Percentiles rank a stretch among this genome's conserved stretches.
Evolutionary conservation across 331 rosid genomes (phyloP).

Genomic region (Saraca asoca): DNA sequence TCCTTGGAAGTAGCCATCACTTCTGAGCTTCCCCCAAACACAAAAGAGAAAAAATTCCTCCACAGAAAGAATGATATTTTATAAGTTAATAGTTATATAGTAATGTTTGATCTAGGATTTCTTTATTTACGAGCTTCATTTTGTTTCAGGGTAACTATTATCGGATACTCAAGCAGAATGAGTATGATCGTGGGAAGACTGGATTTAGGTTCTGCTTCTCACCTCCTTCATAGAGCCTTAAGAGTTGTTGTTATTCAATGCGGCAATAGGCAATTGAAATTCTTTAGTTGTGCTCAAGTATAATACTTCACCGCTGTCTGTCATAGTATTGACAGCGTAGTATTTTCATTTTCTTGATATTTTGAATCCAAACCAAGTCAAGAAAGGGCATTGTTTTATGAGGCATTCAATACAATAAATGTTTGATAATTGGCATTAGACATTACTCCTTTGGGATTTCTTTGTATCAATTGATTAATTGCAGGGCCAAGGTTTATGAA

Average conservation of each 20-base stretch:
- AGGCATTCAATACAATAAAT: constrained; percentile 37
- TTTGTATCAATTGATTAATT: not conserved
- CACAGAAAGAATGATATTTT: not conserved
- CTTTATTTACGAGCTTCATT: constrained; percentile 28
- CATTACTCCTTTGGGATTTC: constrained; percentile 36
- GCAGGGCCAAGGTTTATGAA: too few species aligned
- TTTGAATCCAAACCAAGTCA: constrained; percentile 40
- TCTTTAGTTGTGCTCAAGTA: constrained; percentile 34
- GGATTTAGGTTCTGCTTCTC: constrained; percentile 96
- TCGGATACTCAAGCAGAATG: constrained; percentile 68
- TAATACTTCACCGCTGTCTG: constrained; percentile 24
- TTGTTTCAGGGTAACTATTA: constrained; percentile 80
- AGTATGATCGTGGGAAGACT: constrained; percentile 75
- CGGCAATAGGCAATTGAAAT: constrained; percentile 16
- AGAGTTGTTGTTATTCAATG: not conserved
- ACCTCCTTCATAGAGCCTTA: constrained; percentile 60
- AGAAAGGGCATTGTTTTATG: constrained; percentile 37
- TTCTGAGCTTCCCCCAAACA: not conserved
- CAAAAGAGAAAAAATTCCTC: not conserved
- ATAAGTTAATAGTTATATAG: constrained; percentile 15
- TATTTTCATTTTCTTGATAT: constrained; percentile 34
- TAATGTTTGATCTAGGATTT: constrained; percentile 16
- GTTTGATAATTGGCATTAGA: constrained; percentile 30
- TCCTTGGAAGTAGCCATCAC: constrained; percentile 5
- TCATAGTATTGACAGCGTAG: constrained; percentile 27